Base-by-base conservation (phyloP, 106 monocot genomes). In the Allium cepa region DNA sequence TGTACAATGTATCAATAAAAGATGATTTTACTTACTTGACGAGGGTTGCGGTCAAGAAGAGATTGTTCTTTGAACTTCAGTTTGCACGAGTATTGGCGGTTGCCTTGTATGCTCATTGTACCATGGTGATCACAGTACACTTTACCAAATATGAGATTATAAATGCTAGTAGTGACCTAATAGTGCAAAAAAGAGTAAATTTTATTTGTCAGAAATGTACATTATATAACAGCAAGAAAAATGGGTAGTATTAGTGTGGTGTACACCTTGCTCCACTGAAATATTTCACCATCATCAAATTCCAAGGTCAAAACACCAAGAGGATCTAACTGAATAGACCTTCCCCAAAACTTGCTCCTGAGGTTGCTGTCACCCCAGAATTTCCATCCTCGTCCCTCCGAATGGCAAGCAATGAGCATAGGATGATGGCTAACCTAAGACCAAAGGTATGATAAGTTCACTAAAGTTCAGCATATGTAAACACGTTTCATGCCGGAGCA, bases 201-300 rank as follows among this genome's bases (percentile, higher is more conserved):
- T 36, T 1, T 36, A 36, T 36, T 36, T 36, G 36, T 36, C 36
- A 36, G 36, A 36, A 36, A 36, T 36, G 36, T 5, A 36, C 36
- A 36, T 36, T 36, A 36, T 36, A 36, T 36, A 2, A 36, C 36
- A 22, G 36, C 36, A 36, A 36, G 36, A 36, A 36, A 36, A 36
- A 36, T 36, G 36, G 4, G 5, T 36, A 3, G 5, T 36, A 36
- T 36, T 36, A 36, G 3, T 36, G 36, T 36, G 36, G 36, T 36
- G 10, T 47, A 53, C 63, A 83, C 93, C 87, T 94, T 94, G 75
- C 80, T 84, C 94, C 94, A 94, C 63, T 79, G 81, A 65, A 94
- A 90, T 66, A 75, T 74, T 80, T 94, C 94, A 73, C 94, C 94
- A 77, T 94, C 90, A 62, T 94, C 90, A 75, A 94, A 94, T 75